Percentiles rank a stretch among this genome's conserved stretches.
Evolutionary conservation across 305 asterid species (phyloP).

Genomic region (Euphrasia arctica): DNA sequence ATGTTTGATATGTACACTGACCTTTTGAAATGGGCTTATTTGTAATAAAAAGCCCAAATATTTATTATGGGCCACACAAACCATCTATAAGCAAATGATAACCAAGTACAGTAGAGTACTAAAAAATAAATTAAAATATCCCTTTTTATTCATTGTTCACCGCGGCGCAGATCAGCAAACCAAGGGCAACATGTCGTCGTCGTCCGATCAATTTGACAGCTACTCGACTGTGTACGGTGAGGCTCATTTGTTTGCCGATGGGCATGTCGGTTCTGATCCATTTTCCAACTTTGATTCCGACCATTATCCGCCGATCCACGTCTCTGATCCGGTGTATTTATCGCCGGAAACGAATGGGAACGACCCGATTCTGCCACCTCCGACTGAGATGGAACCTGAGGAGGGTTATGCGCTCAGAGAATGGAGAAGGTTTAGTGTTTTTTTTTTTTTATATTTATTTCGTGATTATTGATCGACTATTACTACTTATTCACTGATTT

Average conservation of each 20-base stretch:
- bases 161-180: slow-evolving; percentile 12
- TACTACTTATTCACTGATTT: slow-evolving; percentile 2
- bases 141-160: slow-evolving; percentile 1
- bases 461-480: slow-evolving; percentile 11
- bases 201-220: slow-evolving; percentile 36
- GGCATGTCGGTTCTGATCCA: slow-evolving; percentile 35
- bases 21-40: no score
- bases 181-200: slow-evolving; percentile 37
- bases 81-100: background rate
- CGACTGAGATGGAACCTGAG: slow-evolving; percentile 46
- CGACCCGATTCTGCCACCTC: slow-evolving; percentile 53
- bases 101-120: no score
- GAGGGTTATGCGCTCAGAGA: slow-evolving; percentile 70
- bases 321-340: slow-evolving; percentile 41
- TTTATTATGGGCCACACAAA: no score
- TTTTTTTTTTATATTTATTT: slow-evolving; percentile 4
- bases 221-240: slow-evolving; percentile 35
- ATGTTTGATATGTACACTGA: no score
- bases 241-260: slow-evolving; percentile 38
- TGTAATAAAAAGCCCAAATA: no score
- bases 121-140: background rate
- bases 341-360: slow-evolving; percentile 31
- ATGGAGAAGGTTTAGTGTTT: slow-evolving; percentile 61
- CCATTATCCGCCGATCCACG: slow-evolving; percentile 39
- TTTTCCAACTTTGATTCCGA: slow-evolving; percentile 42